These are phyloP conservation scores for Colletotrichum simmondsii DNA, from an alignment of 2,329 filamentous ascomycete species.

Conservation along the genomic window DNA sequence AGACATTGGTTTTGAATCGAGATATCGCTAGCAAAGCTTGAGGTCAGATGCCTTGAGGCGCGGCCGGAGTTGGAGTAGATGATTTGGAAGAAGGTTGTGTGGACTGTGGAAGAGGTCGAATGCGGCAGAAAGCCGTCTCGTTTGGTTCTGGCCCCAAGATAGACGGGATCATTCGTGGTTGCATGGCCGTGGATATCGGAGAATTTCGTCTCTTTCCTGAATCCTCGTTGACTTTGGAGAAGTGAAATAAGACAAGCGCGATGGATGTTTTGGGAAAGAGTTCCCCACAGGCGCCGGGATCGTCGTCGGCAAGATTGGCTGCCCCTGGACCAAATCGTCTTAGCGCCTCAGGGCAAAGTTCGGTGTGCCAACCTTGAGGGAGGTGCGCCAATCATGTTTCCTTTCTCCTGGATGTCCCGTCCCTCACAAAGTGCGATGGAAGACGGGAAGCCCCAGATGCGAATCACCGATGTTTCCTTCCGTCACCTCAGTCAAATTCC, in stretches of 20 bases:
- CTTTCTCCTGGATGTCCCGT: background rate
- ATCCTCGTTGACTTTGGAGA: background rate
- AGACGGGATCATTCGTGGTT: background rate
- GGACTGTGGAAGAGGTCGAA: background rate
- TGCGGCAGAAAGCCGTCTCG: background rate
- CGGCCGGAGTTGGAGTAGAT: background rate
- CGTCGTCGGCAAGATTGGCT: slow-evolving; percentile 1
- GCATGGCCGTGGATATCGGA: background rate
- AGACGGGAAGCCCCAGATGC: background rate
- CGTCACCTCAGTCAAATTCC: background rate
- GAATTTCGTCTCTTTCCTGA: background rate
- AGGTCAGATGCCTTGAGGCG: background rate
- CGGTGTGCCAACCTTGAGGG: background rate
- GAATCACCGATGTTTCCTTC: background rate
- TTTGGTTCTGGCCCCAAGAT: background rate
- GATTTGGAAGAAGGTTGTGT: background rate
- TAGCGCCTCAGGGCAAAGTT: background rate
- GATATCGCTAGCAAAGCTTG: background rate
- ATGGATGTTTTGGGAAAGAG: background rate
- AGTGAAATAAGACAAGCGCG: background rate
- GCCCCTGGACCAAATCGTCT: background rate
- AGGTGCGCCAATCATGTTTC: background rate
- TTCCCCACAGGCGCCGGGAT: slow-evolving; percentile 16
- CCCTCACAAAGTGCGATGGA: background rate
- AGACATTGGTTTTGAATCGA: background rate